phyloP scores from a whole-genome alignment of 2,329 filamentous ascomycete genomes.

The Colletotrichum tanaceti region DNA sequence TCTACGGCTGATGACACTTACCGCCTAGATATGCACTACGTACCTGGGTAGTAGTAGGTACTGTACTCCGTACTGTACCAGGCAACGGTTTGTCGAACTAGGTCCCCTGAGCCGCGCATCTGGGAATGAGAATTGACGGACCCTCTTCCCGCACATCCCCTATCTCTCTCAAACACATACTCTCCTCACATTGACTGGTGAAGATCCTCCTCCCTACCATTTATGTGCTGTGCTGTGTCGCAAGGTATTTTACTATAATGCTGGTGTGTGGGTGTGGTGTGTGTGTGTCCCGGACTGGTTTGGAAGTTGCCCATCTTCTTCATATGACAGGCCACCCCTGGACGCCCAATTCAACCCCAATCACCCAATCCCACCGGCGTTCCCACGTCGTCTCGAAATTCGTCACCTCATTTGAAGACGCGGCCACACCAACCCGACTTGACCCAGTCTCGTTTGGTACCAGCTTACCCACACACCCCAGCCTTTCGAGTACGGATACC shows the following conservation, averaged over 20 bases:
- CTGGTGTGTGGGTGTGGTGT: too few species aligned
- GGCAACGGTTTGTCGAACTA: not conserved
- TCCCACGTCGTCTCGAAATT: slow-evolving; percentile 2
- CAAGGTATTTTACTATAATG: too few species aligned
- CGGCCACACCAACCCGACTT: slow-evolving; percentile 19
- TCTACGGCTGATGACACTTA: slow-evolving; percentile 1
- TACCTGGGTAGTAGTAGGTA: too few species aligned
- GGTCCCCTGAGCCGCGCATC: not conserved
- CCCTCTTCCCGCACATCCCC: not conserved
- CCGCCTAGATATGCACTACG: too few species aligned
- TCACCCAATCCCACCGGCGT: not conserved
- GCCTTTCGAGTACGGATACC: too few species aligned
- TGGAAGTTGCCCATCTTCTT: slow-evolving; percentile 7
- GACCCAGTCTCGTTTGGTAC: slow-evolving; percentile 8
- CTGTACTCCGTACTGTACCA: too few species aligned
- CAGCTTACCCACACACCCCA: too few species aligned
- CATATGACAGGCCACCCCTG: slow-evolving; percentile 14
- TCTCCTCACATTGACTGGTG: not conserved
- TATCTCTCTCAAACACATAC: not conserved
- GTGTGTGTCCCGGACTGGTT: not conserved
- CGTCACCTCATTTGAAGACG: not conserved
- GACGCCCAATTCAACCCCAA: slow-evolving; percentile 11
- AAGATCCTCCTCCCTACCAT: not conserved
- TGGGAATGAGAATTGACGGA: not conserved
- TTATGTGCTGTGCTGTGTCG: too few species aligned